Percentiles rank a stretch among this genome's conserved stretches.
Evolutionary conservation across 176 grass and related monocot species (phyloP).

Genomic region (Hyparrhenia diplandra): DNA sequence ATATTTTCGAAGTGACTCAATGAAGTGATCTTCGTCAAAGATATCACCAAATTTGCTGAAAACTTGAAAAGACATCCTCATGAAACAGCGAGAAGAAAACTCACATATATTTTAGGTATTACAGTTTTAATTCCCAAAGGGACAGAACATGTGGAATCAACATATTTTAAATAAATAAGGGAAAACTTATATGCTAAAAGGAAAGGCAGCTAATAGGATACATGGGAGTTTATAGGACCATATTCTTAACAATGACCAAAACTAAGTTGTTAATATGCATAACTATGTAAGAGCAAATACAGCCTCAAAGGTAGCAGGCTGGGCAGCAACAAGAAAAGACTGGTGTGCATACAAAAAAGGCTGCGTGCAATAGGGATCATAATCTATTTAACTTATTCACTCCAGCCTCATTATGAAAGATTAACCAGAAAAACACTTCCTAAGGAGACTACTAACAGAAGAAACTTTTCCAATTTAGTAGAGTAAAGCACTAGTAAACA

Average conservation of each 20-base stretch:
- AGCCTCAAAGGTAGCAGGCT: neutral
- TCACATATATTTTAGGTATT: neutral
- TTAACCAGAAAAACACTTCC: neutral
- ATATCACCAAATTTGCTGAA: constrained; percentile 94
- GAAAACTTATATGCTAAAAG: neutral
- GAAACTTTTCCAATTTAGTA: neutral
- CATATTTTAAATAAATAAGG: neutral
- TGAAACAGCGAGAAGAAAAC: neutral
- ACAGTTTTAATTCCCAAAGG: neutral
- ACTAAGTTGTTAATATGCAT: neutral
- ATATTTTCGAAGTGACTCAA: constrained; percentile 60
- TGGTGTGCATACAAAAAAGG: neutral
- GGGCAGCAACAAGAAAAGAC: neutral
- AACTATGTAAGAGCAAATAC: neutral
- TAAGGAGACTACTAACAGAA: neutral
- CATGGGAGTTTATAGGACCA: neutral
- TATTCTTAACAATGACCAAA: neutral
- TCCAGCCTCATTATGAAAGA: neutral
- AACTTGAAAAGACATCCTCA: constrained; percentile 16
- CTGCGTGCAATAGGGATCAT: neutral
- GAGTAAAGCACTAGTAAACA: neutral
- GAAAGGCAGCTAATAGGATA: neutral
- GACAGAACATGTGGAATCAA: neutral
- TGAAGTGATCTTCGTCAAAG: constrained; percentile 89
- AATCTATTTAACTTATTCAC: neutral